Evolutionary conservation across 352 stramenopile genomes (phyloP).

Genomic region (Phytophthora lateralis): DNA sequence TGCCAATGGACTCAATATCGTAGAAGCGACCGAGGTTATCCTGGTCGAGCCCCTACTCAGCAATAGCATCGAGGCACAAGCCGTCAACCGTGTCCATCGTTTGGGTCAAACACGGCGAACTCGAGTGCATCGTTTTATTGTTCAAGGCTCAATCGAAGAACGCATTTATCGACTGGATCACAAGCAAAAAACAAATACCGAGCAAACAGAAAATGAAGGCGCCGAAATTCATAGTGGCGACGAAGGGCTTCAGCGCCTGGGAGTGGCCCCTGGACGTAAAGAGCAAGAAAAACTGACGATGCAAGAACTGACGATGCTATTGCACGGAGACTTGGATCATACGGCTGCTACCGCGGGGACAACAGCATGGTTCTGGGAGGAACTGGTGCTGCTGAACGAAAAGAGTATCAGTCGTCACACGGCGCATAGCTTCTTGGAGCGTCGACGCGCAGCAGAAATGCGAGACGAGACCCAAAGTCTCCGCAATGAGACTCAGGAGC

Average conservation of each 20-base stretch:
- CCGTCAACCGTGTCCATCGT: slow-evolving; percentile 91
- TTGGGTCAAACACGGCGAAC: slow-evolving; percentile 89
- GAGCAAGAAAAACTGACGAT: slow-evolving; percentile 66
- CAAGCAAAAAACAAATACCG: slow-evolving; percentile 2
- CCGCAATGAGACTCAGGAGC: neutral
- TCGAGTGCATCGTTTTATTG: slow-evolving; percentile 90
- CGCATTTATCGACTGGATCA: slow-evolving; percentile 68
- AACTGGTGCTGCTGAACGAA: slow-evolving; percentile 49
- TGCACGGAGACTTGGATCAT: slow-evolving; percentile 29
- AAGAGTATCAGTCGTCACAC: slow-evolving; percentile 31
- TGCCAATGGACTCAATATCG: slow-evolving; percentile 92
- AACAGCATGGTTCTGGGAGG: slow-evolving; percentile 48
- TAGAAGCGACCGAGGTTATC: slow-evolving; percentile 92
- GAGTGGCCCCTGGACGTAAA: slow-evolving; percentile 49
- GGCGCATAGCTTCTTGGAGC: slow-evolving; percentile 44
- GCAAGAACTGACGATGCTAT: slow-evolving; percentile 49
- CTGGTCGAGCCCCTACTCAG: slow-evolving; percentile 93
- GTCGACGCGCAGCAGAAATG: slow-evolving; percentile 40
- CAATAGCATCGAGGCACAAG: slow-evolving; percentile 82
- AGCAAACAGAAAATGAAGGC: slow-evolving; percentile 6
- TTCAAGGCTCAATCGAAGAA: slow-evolving; percentile 89
- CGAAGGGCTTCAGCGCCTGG: slow-evolving; percentile 27
- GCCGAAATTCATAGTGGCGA: slow-evolving; percentile 27
- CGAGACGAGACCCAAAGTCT: slow-evolving; percentile 17
- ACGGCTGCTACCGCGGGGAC: neutral